Conservation (phyloP, 2,329 filamentous ascomycete species). For the Penicillium hesseltinei region DNA sequence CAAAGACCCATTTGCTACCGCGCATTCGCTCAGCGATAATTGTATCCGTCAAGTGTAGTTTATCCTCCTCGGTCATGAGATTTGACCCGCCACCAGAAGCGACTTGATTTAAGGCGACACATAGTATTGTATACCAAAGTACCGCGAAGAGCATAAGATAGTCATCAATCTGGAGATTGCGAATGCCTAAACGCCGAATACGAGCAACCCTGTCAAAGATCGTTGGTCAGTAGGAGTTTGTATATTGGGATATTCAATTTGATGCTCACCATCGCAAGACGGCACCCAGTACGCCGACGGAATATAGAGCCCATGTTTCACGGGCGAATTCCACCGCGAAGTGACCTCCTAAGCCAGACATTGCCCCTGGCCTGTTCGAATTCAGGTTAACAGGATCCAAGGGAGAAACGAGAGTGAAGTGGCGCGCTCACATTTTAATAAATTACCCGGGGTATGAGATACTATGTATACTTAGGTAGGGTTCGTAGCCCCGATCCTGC, state of each 20-base stretch:
- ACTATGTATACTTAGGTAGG: constrained; percentile 3
- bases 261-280: constrained; percentile 43
- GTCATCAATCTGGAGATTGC: constrained; percentile 56
- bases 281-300: constrained; percentile 38
- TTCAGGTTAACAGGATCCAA: constrained; percentile 6
- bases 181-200: constrained; percentile 46
- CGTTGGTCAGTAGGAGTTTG: neutral
- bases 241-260: neutral
- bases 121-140: constrained; percentile 56
- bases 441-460: constrained; percentile 2
- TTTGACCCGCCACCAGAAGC: constrained; percentile 58
- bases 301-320: constrained; percentile 45
- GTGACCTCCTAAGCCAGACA: constrained; percentile 30
- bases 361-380: constrained; percentile 22
- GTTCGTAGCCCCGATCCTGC: constrained; percentile 8
- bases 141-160: constrained; percentile 56
- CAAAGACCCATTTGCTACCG: constrained; percentile 63
- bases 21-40: constrained; percentile 44
- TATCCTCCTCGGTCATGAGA: constrained; percentile 53
- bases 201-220: constrained; percentile 34
- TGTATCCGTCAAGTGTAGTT: constrained; percentile 46
- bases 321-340: constrained; percentile 31
- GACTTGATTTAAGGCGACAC: constrained; percentile 55
- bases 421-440: constrained; percentile 21
- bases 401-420: constrained; percentile 1